A percentile compares a stretch with the other conserved stretches of the same genome.
Evolutionary conservation across 2,329 filamentous ascomycete species (phyloP).

Genomic region (Knoxdaviesia proteae): DNA sequence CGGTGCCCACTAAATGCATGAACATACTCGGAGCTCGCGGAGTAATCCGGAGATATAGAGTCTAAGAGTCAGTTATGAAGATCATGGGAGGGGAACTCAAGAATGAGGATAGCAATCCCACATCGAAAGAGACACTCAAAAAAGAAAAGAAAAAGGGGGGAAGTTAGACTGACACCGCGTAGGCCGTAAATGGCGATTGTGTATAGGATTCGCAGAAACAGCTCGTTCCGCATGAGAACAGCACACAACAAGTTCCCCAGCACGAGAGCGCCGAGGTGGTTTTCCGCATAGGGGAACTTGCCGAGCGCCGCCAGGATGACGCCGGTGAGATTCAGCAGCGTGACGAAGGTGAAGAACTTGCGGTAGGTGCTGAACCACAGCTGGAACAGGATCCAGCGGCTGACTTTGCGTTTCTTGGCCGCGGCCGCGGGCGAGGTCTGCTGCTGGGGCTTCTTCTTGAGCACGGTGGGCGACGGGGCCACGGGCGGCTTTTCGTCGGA

Average conservation of each 20-base stretch:
- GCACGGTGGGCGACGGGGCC: background rate
- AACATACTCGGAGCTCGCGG: no score
- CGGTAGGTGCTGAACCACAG: conserved; percentile 21
- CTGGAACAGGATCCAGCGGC: conserved; percentile 14
- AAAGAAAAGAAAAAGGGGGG: background rate
- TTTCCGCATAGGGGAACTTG: conserved; percentile 15
- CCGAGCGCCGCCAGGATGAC: conserved; percentile 14
- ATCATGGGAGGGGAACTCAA: no score
- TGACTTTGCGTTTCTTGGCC: conserved; percentile 8
- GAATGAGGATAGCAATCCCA: no score
- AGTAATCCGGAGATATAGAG: no score
- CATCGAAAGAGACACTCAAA: background rate
- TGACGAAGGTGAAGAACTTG: conserved; percentile 18
- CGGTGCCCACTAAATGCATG: conserved; percentile 15
- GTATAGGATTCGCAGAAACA: conserved; percentile 17
- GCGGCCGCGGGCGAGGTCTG: background rate
- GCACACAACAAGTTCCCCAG: conserved; percentile 18
- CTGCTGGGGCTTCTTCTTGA: conserved; percentile 1
- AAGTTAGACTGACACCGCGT: conserved; percentile 11
- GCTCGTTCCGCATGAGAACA: conserved; percentile 18
- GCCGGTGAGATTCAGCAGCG: conserved; percentile 14
- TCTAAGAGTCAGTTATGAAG: no score
- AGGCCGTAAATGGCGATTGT: conserved; percentile 16
- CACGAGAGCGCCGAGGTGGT: conserved; percentile 17
- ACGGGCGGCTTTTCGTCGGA: background rate